Percentiles rank a stretch among this genome's conserved stretches.
Conservation (phyloP, 495 filamentous ascomycete species). For the Neurospora sp. region DNA sequence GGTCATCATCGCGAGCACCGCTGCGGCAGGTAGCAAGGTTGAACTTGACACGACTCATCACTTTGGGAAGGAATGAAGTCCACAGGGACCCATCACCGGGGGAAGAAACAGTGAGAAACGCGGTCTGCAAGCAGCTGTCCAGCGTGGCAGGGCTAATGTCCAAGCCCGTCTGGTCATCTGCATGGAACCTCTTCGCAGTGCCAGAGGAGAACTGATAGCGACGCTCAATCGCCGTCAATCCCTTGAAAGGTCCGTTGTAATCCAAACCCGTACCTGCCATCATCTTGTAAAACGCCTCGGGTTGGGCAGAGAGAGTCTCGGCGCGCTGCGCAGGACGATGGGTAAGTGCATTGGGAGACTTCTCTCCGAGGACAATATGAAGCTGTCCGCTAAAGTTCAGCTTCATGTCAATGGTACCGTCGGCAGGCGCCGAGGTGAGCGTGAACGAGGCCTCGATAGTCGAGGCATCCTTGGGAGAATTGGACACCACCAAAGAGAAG, state of each 20-base stretch:
- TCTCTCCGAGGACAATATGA: constrained; percentile 23
- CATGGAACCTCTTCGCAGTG: constrained; percentile 22
- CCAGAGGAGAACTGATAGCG: constrained; percentile 37
- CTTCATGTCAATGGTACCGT: constrained; percentile 27
- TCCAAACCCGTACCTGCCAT: constrained; percentile 31
- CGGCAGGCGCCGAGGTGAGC: constrained; percentile 23
- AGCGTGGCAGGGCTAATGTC: constrained; percentile 38
- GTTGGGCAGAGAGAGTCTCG: constrained; percentile 24
- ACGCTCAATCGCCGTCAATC: constrained; percentile 26
- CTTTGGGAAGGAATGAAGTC: constrained; percentile 33
- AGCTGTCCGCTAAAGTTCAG: constrained; percentile 25
- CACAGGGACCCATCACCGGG: constrained; percentile 37
- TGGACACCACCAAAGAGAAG: constrained; percentile 26
- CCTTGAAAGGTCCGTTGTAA: constrained; percentile 36
- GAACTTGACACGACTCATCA: constrained; percentile 27
- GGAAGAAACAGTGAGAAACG: constrained; percentile 32
- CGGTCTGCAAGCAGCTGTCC: constrained; percentile 38
- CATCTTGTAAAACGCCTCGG: constrained; percentile 35
- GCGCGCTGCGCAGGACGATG: constrained; percentile 11
- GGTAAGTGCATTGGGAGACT: constrained; percentile 15
- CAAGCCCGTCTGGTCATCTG: constrained; percentile 23
- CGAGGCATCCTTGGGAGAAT: neutral
- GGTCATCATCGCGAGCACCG: constrained; percentile 5
- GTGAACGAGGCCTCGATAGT: constrained; percentile 29
- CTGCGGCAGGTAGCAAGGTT: constrained; percentile 26